Base-by-base conservation (phyloP, 805 yeast genomes). In the Kluyveromyces wickerhamii region DNA sequence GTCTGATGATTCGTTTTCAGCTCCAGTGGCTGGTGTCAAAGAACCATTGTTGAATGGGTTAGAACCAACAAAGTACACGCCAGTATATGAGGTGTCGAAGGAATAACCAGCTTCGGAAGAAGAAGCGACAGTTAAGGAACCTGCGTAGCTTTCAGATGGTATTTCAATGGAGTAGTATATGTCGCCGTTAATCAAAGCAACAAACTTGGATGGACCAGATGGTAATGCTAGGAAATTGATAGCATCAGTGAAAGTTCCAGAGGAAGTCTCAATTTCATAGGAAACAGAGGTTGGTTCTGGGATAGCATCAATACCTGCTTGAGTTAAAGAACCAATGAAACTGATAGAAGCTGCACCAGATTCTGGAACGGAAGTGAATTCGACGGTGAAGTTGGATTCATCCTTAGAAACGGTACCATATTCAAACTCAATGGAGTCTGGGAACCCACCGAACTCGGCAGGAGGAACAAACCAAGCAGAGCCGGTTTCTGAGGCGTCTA, bases 91-190 rank as follows among this genome's bases (percentile, higher is more conserved):
- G 11, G 33, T 9, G 21, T 65, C 70, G 34, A 67, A 65, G 23
- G 62, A 62, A 45, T 73, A 77, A 14, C 82, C 82, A n/a, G 66
- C 48, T 3, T 71, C 65, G 6, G 81, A 79, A 29, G 77, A 71
- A 27, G 64, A 31, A 6, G 63, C 21, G 10, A 68, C 49, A 21
- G 68, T 74, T 23, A 84, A 79, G 23, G 77, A 63, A 28, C 84
- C 83, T 21, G 77, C 54, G 47, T 56, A 77, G 27, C 15, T 20
- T 5, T 8, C 28, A 8, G 21, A 23, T 22, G 42, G 39, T 20
- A 39, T 23, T 27, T 31, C 23, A 23, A 35, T 14, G 13, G 28
- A 19, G 28, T 21, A 39, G 30, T 22, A 11, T 15, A 37, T 20
- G 10, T 23, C 32, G 13, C 24, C 28, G 11, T 20, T 26, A 19